Base-by-base conservation (phyloP, 805 yeast genomes). In the Cyberlindnera lachancei region DNA sequence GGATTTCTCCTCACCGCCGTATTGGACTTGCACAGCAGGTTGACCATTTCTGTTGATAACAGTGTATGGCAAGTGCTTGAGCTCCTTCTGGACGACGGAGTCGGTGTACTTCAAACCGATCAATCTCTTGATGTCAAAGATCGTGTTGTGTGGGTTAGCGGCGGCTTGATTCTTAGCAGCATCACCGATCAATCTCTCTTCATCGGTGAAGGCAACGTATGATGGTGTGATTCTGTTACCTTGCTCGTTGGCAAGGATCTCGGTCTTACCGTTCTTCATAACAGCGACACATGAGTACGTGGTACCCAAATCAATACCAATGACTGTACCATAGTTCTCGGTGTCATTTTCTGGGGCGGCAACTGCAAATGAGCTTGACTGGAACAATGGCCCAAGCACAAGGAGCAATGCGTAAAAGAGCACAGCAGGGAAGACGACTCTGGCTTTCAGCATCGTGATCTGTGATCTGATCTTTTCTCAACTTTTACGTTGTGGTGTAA, bases 211-310 rank as follows among this genome's bases (percentile, higher is more conserved):
- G 8, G 94, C 95, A 41, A 87, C 96, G 54, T 81, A 87, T 2
- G 95, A 85, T 18, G 96, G 96, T 14, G 96, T 87, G 50, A 88
- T 87, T 72, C 96, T 82, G 67, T 86, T 85, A 68, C 96, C 96
- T 68, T 87, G 96, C 63, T 87, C 96, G 56, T 87, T 87, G 44
- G 96, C 95, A 44, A 87, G 69, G 50, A 87, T 87, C 57, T 87
- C 96, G 31, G 90, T 95, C 54, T 87, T 73, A 53, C 88, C 94
- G 48, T 78, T 75, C 52, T 73, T 73, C 81, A 76, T 75, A 29
- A 75, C 86, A 48, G 95, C 96, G 36, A 88, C 96, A 77, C 96
- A 88, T 2, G 96, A 87, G 66, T 88, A 88, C 3, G 96, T 88
- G 40, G 96, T 88, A 60, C 98, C 98, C 66, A 90, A 73, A 70